Conservation (phyloP, 345 rosid species). For the Hypericum perforatum region DNA sequence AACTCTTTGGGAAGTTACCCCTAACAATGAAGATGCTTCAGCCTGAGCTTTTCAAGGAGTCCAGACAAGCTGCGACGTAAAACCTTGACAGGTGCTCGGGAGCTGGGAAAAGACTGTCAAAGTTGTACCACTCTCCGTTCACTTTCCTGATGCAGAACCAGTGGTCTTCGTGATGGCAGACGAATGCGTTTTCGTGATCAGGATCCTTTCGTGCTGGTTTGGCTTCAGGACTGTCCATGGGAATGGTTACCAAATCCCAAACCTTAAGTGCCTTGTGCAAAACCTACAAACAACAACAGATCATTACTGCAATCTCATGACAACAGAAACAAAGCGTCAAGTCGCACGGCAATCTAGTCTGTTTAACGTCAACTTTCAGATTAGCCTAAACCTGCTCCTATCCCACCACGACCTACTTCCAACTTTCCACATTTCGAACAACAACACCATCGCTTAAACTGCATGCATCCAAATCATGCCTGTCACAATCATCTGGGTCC, state of each 20-base stretch:
- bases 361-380: no score
- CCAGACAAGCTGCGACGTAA: slow-evolving; percentile 74
- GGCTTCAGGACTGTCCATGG: slow-evolving; percentile 77
- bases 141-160: slow-evolving; percentile 93
- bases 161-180: slow-evolving; percentile 90
- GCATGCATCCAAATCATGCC: no score
- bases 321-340: no score
- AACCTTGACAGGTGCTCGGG: slow-evolving; percentile 85
- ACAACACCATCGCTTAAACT: no score
- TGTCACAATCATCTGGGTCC: no score
- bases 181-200: slow-evolving; percentile 72
- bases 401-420: no score
- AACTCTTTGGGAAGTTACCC: slow-evolving; percentile 85
- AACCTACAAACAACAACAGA: slow-evolving; percentile 38
- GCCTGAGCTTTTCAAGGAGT: slow-evolving; percentile 74
- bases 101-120: slow-evolving; percentile 84
- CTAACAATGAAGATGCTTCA: slow-evolving; percentile 90
- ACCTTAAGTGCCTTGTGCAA: slow-evolving; percentile 89
- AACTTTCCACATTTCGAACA: no score
- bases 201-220: slow-evolving; percentile 94
- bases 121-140: slow-evolving; percentile 87
- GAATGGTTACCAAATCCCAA: slow-evolving; percentile 85
- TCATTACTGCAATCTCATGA: no score
- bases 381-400: no score
- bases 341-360: no score